These are phyloP conservation scores for Saccharomyces hybrid DNA, from an alignment of 1,139 yeast species.

Conservation along the genomic window DNA sequence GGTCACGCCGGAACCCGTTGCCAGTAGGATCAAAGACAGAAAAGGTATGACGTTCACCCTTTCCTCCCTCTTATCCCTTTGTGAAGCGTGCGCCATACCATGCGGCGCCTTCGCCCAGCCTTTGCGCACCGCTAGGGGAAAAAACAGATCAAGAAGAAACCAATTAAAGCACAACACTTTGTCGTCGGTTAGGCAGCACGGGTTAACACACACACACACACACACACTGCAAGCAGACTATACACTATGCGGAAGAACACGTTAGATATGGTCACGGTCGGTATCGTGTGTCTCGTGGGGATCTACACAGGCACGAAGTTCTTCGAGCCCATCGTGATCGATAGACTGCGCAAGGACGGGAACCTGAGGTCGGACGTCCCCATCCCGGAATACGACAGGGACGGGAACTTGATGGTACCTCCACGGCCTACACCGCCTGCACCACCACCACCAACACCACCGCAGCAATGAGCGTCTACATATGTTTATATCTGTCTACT, in stretches of 20 bases:
- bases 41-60: background rate
- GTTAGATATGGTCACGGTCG: slow-evolving; percentile 31
- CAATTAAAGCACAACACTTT: background rate
- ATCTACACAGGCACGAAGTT: slow-evolving; percentile 51
- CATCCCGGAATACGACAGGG: slow-evolving; percentile 41
- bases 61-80: background rate
- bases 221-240: background rate
- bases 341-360: slow-evolving; percentile 61
- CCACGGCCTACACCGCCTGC: background rate
- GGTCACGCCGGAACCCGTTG: background rate
- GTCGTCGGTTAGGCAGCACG: background rate
- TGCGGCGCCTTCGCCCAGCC: background rate
- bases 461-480: background rate
- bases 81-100: background rate
- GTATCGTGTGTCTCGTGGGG: slow-evolving; percentile 36
- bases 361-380: slow-evolving; percentile 51
- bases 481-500: background rate
- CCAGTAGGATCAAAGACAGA: background rate
- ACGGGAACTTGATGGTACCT: slow-evolving; percentile 24
- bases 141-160: background rate
- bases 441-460: slow-evolving; percentile 1
- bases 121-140: background rate
- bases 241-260: background rate
- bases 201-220: background rate
- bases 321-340: slow-evolving; percentile 67